Evolutionary conservation across 2,329 filamentous ascomycete genomes (phyloP), one percentile per base, ranked within the genome.

Genomic region (Neobulgaria alba): DNA sequence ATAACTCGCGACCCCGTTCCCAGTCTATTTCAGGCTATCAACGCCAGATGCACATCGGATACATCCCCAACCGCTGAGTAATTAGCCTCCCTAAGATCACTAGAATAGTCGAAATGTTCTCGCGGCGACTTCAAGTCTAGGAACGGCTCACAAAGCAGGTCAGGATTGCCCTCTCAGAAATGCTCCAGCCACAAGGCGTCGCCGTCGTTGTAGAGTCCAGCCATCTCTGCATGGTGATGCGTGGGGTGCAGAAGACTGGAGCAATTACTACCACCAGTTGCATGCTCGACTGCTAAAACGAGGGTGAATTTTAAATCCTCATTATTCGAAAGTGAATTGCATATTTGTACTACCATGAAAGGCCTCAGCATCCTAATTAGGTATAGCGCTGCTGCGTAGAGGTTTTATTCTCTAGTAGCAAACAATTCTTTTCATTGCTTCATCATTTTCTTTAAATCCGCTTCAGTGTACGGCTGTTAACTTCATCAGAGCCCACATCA

Each of bases 171-270:
- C 81, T 95, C 50, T 85, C 85, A 56, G 87, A 95, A 58, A 80
- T 95, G 7, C 72, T 95, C 38, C 81, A 90, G 61, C 89, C 90
- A 1, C 85, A 90, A 57, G 90, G 90, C 34, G 89, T 95, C 2
- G 89, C 85, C 16, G 89, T 96, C 3, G 87, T 95, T 49, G 93
- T 95, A 80, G 90, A 95, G 60, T 90, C 85, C 15, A 87, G 78
- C 57, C 90, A 96, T 64, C 70, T 95, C 37, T 96, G 90, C 15
- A 84, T 84, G 79, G 77, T 82, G 4, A 83, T 82, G 77, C 69
- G 80, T 31, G 80, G 79, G n/a, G 80, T 84, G 10, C 73, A 82
- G 55, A 83, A 85, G 61, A 77, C 76, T 2, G 69, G 70, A 16
- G 73, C 77, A 33, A 72, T 67, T 14, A 84, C 80, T 17, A 2